Base-by-base conservation (phyloP, 768 basidiomycete species). In the Tricholoma flavovirens region DNA sequence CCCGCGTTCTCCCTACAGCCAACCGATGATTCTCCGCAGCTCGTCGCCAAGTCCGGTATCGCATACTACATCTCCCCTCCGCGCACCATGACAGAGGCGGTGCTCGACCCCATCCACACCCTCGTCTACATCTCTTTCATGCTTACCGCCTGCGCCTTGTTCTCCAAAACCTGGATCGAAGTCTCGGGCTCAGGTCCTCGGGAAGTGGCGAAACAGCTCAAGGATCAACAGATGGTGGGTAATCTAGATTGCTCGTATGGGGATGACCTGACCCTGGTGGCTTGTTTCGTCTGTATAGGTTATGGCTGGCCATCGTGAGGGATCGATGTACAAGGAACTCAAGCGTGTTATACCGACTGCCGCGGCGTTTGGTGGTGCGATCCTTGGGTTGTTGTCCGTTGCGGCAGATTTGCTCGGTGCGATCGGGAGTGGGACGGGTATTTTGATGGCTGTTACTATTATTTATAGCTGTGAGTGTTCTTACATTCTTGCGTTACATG, bases 81-180 rank as follows among this genome's bases (percentile, higher is more conserved):
- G n/a, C 93, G 91, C 69, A 97, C 93, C 17, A 77, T 98, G 70
- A 87, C 81, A 58, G 87, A 89, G 49, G 91, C 88, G 7, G 75
- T 98, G 59, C 73, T 91, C 49, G 97, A 99, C 72, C 97, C 97
- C 1, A 84, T 98, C 65, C 97, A 98, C 76, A 94, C 93, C 1
- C 79, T 81, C 19, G 75, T 97, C 64, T 97, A 98, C 73, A 85
- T 99, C 69, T 71, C 82, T 5, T 98, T 98, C 76, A 96, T 96
- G 76, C 80, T 95, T 57, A 83, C 88, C 32, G 93, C 94, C 14
- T 98, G 95, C 68, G 96, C 97, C 12, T 79, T 98, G 62, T 99
- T 98, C 79, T 95, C 92, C 67, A 98, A 98, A 82, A 98, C 96
- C 0, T 99, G 97, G 96, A 98, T 99, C 61, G 96, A 98, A 65